Conservation (phyloP, 2,329 filamentous ascomycete genomes). For the Curvularia lunata region DNA sequence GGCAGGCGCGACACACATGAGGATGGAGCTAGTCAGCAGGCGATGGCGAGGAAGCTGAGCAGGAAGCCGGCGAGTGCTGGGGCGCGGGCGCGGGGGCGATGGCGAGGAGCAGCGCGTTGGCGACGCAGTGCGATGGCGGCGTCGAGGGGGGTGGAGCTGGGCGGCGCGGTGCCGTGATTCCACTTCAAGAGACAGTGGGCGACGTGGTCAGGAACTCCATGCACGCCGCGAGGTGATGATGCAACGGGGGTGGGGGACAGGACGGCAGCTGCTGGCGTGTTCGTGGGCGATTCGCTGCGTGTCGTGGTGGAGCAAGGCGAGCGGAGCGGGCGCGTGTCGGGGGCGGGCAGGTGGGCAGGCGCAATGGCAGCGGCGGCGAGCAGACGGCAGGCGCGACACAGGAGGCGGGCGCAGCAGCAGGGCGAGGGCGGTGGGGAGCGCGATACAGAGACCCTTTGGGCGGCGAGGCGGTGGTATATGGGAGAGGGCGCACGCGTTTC, state of each 20-base stretch:
- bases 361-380: constrained; percentile 28
- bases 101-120: constrained; percentile 38
- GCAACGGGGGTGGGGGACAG: constrained; percentile 17
- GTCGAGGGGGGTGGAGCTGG: constrained; percentile 15
- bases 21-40: constrained; percentile 29
- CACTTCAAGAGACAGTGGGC: constrained; percentile 45
- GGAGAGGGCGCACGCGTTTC: constrained; percentile 27
- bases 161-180: constrained; percentile 25
- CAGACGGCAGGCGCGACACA: constrained; percentile 18
- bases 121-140: constrained; percentile 24
- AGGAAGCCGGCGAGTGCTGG: constrained; percentile 17
- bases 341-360: constrained; percentile 25
- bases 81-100: constrained; percentile 25
- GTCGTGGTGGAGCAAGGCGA: constrained; percentile 21
- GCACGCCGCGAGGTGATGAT: constrained; percentile 33
- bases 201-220: constrained; percentile 39
- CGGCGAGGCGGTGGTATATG: constrained; percentile 36
- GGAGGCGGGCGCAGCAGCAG: constrained; percentile 27
- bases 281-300: constrained; percentile 35
- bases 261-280: constrained; percentile 27
- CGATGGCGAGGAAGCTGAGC: constrained; percentile 37
- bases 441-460: constrained; percentile 35
- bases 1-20: constrained; percentile 30
- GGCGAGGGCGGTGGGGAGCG: constrained; percentile 16
- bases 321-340: constrained; percentile 31